phyloP scores from a whole-genome alignment of 805 yeast genomes.

The Myxozyma melibiosi region DNA sequence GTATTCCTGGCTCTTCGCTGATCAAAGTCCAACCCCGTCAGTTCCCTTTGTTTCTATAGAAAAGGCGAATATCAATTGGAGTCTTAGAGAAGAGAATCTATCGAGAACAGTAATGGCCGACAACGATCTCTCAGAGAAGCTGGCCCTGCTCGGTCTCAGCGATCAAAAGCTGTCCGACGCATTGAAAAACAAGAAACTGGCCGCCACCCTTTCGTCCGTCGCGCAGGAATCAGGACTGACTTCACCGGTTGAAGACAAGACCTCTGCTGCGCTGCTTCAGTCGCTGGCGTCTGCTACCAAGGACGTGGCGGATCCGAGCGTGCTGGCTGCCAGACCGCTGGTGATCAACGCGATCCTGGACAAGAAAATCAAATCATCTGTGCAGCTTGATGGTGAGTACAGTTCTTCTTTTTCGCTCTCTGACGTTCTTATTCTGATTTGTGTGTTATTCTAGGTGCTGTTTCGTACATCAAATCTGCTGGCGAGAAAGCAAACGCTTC shows the following conservation, averaged over 20 bases:
- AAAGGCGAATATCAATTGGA: too few species aligned
- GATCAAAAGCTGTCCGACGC: slow-evolving; percentile 69
- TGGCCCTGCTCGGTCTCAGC: slow-evolving; percentile 30
- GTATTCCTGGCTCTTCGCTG: too few species aligned
- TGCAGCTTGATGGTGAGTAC: slow-evolving; percentile 67
- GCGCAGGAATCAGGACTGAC: slow-evolving; percentile 49
- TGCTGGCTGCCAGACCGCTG: slow-evolving; percentile 51
- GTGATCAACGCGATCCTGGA: slow-evolving; percentile 64
- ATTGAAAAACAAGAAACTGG: slow-evolving; percentile 81
- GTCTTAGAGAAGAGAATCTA: too few species aligned
- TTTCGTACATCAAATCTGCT: slow-evolving; percentile 64
- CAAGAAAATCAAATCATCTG: slow-evolving; percentile 63
- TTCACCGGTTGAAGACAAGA: slow-evolving; percentile 49
- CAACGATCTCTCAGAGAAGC: slow-evolving; percentile 11
- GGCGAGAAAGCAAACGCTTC: slow-evolving; percentile 50
- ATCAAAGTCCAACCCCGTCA: too few species aligned
- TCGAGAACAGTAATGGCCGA: neutral
- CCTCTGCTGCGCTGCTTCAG: slow-evolving; percentile 68
- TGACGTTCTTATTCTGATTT: too few species aligned
- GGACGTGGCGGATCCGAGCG: slow-evolving; percentile 38
- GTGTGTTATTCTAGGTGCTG: slow-evolving; percentile 28
- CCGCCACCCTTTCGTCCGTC: slow-evolving; percentile 65
- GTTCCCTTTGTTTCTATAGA: too few species aligned
- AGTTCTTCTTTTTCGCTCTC: too few species aligned
- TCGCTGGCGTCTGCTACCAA: slow-evolving; percentile 50